Evolutionary conservation across 1,139 yeast genomes (phyloP), one percentile per base, ranked within the genome.

Genomic region (Hyphopichia wangnamkhiaoensis): DNA sequence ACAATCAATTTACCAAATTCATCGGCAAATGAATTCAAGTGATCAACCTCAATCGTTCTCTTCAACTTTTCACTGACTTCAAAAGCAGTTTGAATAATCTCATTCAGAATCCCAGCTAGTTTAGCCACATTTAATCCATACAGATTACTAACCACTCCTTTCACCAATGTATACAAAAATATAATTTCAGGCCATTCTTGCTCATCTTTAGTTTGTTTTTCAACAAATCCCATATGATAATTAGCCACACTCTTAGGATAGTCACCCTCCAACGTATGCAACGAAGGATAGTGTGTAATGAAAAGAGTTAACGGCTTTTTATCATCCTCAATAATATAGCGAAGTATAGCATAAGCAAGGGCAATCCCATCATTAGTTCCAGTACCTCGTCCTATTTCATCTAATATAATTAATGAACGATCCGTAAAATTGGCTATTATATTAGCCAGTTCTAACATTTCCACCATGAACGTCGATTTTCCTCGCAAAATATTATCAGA

Each of bases 291-390:
- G 61, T 91, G 97, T 0, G 98, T 91, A 20, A 91, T 88, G 60
- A 90, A 91, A 17, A 91, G 59, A 0, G 86, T 75, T 33, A 86
- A 62, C 0, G 93, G 84, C 31, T 72, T 53, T 5, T 62, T 65
- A 0, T 64, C 52, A 15, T 58, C 56, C 23, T 67, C 68, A 3
- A 82, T 63, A 38, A 90, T 73, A 50, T 86, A 82, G 41, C 78
- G 73, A 42, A 93, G 64, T 2, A 93, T 83, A 0, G 95, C 72
- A 54, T 82, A 79, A 0, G 98, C 97, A 26, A 93, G 81, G 0
- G 95, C 81, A 27, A 84, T 84, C 0, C 98, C 98, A 62, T 93
- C 98, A 42, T 72, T 71, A 0, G 98, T 90, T 0, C 96, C 85
- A 0, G 98, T 93, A 4, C 89, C 94, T 37, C 93, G 63, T 3